These are phyloP conservation scores for Fusarium nanum DNA, from an alignment of 2,329 filamentous ascomycete genomes.

Conservation along the genomic window DNA sequence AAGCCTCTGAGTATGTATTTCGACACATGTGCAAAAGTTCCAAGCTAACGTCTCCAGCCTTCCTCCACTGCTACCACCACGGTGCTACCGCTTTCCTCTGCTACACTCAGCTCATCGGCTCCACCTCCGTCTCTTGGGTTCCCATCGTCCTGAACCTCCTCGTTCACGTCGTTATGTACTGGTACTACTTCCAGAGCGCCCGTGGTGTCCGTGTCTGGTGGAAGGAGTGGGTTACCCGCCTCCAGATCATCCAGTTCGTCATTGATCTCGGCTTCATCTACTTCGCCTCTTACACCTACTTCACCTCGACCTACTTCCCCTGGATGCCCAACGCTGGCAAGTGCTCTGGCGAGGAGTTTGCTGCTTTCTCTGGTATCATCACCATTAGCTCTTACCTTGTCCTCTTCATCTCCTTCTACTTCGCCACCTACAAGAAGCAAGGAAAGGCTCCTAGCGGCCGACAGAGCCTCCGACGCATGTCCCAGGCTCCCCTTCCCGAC, in stretches of 20 bases:
- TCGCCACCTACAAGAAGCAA: slow-evolving; percentile 93
- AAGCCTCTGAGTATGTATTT: slow-evolving; percentile 79
- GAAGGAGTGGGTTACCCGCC: slow-evolving; percentile 99
- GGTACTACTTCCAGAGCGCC: slow-evolving; percentile 99
- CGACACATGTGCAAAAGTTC: neutral
- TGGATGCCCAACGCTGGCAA: slow-evolving; percentile 85
- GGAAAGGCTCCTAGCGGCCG: slow-evolving; percentile 83
- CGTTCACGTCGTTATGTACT: slow-evolving; percentile 99
- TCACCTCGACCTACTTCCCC: slow-evolving; percentile 88
- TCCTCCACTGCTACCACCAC: slow-evolving; percentile 99
- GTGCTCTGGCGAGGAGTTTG: slow-evolving; percentile 97
- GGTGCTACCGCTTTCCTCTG: slow-evolving; percentile 95
- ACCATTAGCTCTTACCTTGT: slow-evolving; percentile 96
- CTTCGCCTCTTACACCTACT: slow-evolving; percentile 99
- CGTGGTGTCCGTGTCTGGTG: slow-evolving; percentile 97
- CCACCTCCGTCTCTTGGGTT: slow-evolving; percentile 95
- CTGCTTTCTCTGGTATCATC: slow-evolving; percentile 89
- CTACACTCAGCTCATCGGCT: slow-evolving; percentile 95
- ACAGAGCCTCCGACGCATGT: slow-evolving; percentile 77
- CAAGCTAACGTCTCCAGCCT: slow-evolving; percentile 66
- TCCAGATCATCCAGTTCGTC: slow-evolving; percentile 97
- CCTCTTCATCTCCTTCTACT: slow-evolving; percentile 99
- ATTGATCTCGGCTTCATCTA: slow-evolving; percentile 98
- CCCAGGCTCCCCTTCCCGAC: slow-evolving; percentile 78
- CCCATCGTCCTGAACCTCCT: slow-evolving; percentile 91